Evolutionary conservation across 257 asterid species (phyloP), one percentile per base, ranked within the genome.

Genomic region (Rubia yunnanensis): DNA sequence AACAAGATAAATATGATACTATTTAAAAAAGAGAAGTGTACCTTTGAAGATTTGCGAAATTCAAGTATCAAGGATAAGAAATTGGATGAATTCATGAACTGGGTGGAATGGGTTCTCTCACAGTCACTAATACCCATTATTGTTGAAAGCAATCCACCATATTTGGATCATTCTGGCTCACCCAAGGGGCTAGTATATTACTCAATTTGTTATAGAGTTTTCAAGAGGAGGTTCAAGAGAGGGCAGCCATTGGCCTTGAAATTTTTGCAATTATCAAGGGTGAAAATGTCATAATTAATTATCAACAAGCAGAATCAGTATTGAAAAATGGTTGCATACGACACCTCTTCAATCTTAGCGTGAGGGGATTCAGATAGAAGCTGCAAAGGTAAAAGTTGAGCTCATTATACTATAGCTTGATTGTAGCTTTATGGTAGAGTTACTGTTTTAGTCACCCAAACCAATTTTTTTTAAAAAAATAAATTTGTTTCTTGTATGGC

Each of bases 211-310:
- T 82, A 88, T 89, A 73, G 74, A 89, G 95, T 66, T 41, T 80
- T 14, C 86, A 80, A 63, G 94, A 83, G 80, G 96, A 89, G 73
- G 89, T 89, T 74, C 94, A 87, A 77, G 96, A 89, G 75, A 85
- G 94, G 79, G 91, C 96, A 67, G 95, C 91, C 38, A 83, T 88
- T 3, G 96, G 89, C 61, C 83, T 89, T 68, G 94, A 94, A 53
- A 82, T 81, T 55, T 85, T 87, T 75, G 95, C 81, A 3, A 88
- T 87, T 72, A 84, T 79, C 28, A 91, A 87, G 58, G 95, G 84
- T 67, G 96, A 80, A 82, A 87, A 79, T 82, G 86, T 86, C 58
- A 79, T 76, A 75, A 82, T 89, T 38, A 86, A 89, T 62, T 77
- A 82, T 74, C 79, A 79, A 78, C 82, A 91, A 81, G 96, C 95